These are phyloP conservation scores for Xylariaceae sp. DNA, from an alignment of 2,329 filamentous ascomycete genomes.

Conservation along the genomic window DNA sequence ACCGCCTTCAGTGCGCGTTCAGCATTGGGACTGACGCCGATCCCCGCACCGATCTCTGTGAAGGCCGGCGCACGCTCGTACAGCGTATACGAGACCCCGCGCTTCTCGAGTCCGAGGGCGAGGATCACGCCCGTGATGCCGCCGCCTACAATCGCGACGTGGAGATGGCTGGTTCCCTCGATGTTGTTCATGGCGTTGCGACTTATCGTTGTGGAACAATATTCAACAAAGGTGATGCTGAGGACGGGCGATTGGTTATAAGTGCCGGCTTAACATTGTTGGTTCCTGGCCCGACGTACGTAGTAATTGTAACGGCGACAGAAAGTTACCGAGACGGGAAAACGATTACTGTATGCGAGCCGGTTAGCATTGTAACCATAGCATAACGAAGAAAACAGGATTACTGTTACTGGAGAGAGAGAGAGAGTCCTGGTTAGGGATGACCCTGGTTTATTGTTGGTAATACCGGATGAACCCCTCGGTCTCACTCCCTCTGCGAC, in stretches of 20 bases:
- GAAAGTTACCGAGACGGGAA: no score
- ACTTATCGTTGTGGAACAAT: background rate
- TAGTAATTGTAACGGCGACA: no score
- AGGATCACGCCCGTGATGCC: conserved; percentile 48
- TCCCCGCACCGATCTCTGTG: conserved; percentile 46
- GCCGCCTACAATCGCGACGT: conserved; percentile 46
- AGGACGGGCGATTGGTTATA: background rate
- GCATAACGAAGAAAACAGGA: no score
- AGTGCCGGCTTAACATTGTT: no score
- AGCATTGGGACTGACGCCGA: conserved; percentile 49
- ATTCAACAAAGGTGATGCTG: background rate
- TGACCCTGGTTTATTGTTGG: background rate
- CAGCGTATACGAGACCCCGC: conserved; percentile 39
- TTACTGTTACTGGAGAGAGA: no score
- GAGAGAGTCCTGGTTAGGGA: background rate
- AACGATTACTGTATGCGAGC: no score
- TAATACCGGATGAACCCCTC: background rate
- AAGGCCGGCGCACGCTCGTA: conserved; percentile 43
- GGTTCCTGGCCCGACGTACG: no score
- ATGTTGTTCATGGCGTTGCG: background rate
- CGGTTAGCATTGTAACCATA: no score
- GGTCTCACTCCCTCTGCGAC: background rate
- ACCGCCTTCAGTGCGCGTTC: conserved; percentile 41
- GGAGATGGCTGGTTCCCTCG: conserved; percentile 10
- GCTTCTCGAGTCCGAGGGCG: conserved; percentile 42